Conservation (phyloP, 805 yeast species). For the Kazachstania martiniae region DNA sequence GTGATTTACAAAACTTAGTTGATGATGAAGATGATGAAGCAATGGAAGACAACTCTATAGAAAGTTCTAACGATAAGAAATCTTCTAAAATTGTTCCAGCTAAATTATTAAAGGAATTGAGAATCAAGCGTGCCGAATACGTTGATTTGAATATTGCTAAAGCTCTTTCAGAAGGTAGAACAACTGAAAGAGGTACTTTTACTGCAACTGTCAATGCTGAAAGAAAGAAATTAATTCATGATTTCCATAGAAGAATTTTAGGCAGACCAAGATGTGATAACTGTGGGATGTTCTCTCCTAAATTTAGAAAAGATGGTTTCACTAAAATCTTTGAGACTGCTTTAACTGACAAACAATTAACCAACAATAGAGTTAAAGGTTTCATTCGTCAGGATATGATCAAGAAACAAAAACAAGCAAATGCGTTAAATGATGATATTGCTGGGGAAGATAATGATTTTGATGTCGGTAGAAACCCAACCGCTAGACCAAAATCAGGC, state of each 20-base stretch:
- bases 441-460: constrained; percentile 14
- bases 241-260: constrained; percentile 62
- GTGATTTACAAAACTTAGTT: constrained; percentile 15
- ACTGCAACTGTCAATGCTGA: constrained; percentile 84
- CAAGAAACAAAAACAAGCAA: constrained; percentile 28
- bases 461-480: constrained; percentile 33
- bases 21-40: constrained; percentile 34
- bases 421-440: constrained; percentile 21
- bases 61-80: constrained; percentile 2
- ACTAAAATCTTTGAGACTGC: constrained; percentile 86
- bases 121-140: constrained; percentile 51
- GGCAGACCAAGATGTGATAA: constrained; percentile 85
- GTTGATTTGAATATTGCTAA: constrained; percentile 60
- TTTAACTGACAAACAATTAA: constrained; percentile 66
- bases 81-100: constrained; percentile 5
- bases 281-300: constrained; percentile 92
- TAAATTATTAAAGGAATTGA: constrained; percentile 31
- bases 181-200: constrained; percentile 53
- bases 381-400: constrained; percentile 62
- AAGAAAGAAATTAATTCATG: constrained; percentile 63
- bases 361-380: constrained; percentile 79
- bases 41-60: constrained; percentile 38
- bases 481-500: constrained; percentile 53
- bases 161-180: constrained; percentile 68
- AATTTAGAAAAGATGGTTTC: constrained; percentile 89